phyloP scores from a whole-genome alignment of 2,329 filamentous ascomycete species.

The Ascochyta clinopodiicola region DNA sequence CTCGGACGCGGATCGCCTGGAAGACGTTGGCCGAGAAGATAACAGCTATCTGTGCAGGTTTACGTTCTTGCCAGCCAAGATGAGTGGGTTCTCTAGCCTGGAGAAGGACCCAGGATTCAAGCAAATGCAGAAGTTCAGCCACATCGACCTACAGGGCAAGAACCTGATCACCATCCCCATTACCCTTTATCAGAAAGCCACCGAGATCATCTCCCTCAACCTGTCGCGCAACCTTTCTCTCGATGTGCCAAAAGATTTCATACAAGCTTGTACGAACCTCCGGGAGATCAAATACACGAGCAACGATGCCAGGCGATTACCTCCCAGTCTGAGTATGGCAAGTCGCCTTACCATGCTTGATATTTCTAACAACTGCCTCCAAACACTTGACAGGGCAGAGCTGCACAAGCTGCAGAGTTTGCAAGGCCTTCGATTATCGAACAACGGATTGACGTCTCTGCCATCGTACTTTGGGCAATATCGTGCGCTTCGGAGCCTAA shows the following conservation, averaged over 20 bases:
- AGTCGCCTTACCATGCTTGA: conserved; percentile 85
- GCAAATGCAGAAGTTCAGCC: conserved; percentile 88
- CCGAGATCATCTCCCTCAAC: conserved; percentile 93
- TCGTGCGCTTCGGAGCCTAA: conserved; percentile 78
- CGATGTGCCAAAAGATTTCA: conserved; percentile 94
- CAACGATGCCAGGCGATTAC: conserved; percentile 88
- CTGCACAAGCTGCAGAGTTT: conserved; percentile 77
- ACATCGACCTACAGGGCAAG: conserved; percentile 87
- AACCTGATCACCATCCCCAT: conserved; percentile 97
- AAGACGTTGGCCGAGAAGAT: conserved; percentile 94
- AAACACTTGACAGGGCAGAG: conserved; percentile 84
- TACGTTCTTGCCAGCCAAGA: conserved; percentile 88
- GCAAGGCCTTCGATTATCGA: conserved; percentile 89
- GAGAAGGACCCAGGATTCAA: conserved; percentile 80
- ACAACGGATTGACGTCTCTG: conserved; percentile 82
- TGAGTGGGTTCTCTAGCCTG: conserved; percentile 76
- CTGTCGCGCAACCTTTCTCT: conserved; percentile 90
- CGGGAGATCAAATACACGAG: conserved; percentile 95
- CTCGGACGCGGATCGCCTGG: conserved; percentile 81
- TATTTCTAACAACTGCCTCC: conserved; percentile 91
- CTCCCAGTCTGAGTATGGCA: conserved; percentile 82
- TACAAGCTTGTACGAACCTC: conserved; percentile 88
- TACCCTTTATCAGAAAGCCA: conserved; percentile 85
- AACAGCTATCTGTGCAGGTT: conserved; percentile 97
- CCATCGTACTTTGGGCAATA: conserved; percentile 85